phyloP scores from a whole-genome alignment of 1,139 yeast species.

The Pichia inconspicua region DNA sequence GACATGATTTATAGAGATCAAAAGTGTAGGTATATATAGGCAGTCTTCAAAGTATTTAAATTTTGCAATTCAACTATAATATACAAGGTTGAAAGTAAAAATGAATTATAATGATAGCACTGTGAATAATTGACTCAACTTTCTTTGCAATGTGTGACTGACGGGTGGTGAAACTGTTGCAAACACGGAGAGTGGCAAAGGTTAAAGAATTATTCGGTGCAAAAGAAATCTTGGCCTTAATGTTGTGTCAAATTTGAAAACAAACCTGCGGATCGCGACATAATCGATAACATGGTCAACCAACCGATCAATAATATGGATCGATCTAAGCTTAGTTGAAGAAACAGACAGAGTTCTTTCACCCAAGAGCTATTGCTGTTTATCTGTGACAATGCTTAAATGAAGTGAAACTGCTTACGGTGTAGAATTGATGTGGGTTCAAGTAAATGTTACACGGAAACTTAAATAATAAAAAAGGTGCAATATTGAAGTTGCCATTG shows the following conservation, averaged over 20 bases:
- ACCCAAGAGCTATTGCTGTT: too few relatives aligned
- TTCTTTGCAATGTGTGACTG: background rate
- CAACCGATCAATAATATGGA: too few relatives aligned
- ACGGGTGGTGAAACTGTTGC: background rate
- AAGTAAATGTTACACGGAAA: too few relatives aligned
- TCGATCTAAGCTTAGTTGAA: too few relatives aligned
- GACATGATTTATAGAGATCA: conserved; percentile 19
- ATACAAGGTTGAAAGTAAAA: background rate
- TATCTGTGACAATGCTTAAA: too few relatives aligned
- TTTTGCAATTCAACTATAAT: background rate
- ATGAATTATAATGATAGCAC: background rate
- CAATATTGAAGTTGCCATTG: too few relatives aligned
- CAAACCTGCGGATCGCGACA: background rate
- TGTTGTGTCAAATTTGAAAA: background rate
- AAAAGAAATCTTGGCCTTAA: background rate
- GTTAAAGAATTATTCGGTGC: background rate
- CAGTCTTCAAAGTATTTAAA: background rate
- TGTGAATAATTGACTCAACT: background rate
- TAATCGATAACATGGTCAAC: too few relatives aligned
- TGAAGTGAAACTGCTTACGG: too few relatives aligned
- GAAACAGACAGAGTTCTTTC: too few relatives aligned
- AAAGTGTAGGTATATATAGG: background rate
- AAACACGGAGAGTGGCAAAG: background rate
- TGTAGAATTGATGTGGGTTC: too few relatives aligned
- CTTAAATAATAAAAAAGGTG: too few relatives aligned